Evolutionary conservation across 108 stramenopile species (phyloP).

Genomic region (Parmales sp.): DNA sequence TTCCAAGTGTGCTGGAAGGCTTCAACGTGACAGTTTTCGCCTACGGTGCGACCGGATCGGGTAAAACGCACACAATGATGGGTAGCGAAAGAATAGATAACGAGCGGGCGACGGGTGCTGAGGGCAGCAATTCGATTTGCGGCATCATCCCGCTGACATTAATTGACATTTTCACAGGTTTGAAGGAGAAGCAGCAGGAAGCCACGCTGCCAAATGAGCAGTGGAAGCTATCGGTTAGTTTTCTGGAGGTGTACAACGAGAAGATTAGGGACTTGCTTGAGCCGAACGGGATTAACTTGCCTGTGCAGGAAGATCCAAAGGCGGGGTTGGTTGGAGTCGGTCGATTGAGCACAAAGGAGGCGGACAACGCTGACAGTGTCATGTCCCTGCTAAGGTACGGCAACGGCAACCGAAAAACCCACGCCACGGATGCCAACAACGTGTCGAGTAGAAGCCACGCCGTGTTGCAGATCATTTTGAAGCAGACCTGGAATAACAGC

Average conservation of each 20-base stretch:
- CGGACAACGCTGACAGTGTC: conserved; percentile 22
- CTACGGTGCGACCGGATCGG: conserved; percentile 53
- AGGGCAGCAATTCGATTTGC: conserved; percentile 14
- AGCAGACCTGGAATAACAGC: not conserved
- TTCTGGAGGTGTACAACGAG: conserved; percentile 52
- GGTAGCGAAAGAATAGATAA: conserved; percentile 20
- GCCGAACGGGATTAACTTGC: conserved; percentile 22
- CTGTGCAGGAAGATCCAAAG: conserved; percentile 40
- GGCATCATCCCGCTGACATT: conserved; percentile 47
- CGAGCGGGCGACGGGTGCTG: conserved; percentile 15
- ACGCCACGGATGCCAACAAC: conserved; percentile 45
- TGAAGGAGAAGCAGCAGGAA: conserved; percentile 14
- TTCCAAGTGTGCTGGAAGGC: not conserved
- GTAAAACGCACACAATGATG: conserved; percentile 60
- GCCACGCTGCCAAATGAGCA: not conserved
- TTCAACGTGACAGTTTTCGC: not conserved
- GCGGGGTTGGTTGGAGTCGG: conserved; percentile 37
- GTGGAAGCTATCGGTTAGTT: conserved; percentile 6
- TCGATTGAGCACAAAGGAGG: conserved; percentile 26
- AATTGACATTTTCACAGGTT: conserved; percentile 28
- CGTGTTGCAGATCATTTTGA: conserved; percentile 27
- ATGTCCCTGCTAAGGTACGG: conserved; percentile 33
- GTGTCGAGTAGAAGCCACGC: conserved; percentile 46
- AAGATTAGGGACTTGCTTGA: conserved; percentile 43
- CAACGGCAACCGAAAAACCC: conserved; percentile 38